A percentile compares a stretch with the other conserved stretches of the same genome.
These are phyloP conservation scores for Phellinidium pouzarii DNA, from an alignment of 1,284 basidiomycete genomes.

Conservation along the genomic window DNA sequence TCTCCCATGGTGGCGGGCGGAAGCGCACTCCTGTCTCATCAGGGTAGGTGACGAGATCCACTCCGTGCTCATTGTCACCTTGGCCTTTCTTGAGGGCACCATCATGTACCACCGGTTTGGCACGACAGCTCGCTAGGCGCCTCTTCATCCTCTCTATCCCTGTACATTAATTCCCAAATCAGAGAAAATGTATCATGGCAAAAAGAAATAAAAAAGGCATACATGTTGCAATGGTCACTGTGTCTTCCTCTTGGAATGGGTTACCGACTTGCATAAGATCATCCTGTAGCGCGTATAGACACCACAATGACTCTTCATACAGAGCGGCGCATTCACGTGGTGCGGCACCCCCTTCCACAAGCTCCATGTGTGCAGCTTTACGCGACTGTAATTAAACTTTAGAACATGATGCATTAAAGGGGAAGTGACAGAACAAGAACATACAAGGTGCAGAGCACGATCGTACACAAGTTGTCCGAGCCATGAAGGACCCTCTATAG, in stretches of 20 bases:
- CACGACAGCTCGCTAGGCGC: slow-evolving; percentile 60
- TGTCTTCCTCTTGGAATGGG: slow-evolving; percentile 80
- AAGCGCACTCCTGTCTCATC: background rate
- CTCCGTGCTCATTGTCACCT: background rate
- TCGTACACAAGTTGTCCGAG: slow-evolving; percentile 80
- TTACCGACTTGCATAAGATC: slow-evolving; percentile 81
- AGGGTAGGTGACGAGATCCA: background rate
- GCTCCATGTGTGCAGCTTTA: slow-evolving; percentile 86
- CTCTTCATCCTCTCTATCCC: slow-evolving; percentile 82
- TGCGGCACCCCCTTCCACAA: slow-evolving; percentile 69
- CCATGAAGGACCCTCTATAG: slow-evolving; percentile 66
- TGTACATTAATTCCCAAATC: slow-evolving; percentile 24
- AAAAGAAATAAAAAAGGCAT: slow-evolving; percentile 26
- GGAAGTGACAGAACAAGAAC: slow-evolving; percentile 22
- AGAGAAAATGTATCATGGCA: background rate
- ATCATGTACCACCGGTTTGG: background rate
- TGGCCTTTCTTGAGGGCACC: background rate
- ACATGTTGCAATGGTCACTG: slow-evolving; percentile 78
- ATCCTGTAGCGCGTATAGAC: slow-evolving; percentile 87
- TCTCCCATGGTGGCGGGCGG: slow-evolving; percentile 7
- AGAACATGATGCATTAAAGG: background rate
- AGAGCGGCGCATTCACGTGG: slow-evolving; percentile 86
- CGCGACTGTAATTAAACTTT: slow-evolving; percentile 57
- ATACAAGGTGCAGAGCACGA: slow-evolving; percentile 61
- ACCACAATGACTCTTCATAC: slow-evolving; percentile 93